Base-by-base conservation (phyloP, 2,329 filamentous ascomycete genomes). In the Arthrobotrys entomopaga region DNA sequence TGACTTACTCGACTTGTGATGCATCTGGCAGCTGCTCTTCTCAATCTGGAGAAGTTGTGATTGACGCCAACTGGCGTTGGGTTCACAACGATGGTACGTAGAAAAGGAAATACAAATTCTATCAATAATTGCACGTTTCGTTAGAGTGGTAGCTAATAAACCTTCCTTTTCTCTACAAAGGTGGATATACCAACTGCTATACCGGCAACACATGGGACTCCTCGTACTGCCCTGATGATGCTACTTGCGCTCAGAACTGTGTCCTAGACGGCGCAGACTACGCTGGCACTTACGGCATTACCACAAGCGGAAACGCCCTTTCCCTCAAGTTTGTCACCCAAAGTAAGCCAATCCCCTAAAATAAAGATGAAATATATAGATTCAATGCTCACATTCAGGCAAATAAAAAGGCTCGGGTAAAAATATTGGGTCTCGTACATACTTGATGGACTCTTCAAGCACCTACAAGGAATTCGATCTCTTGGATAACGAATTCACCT, bases 401-500 rank as follows among this genome's bases (percentile, higher is more conserved):
- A 13, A 53, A 34, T 24, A 10, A 22, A 10, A 22, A 74, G 70
- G 70, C 52, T 50, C 56, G 57, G 70, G 63, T 7, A 77, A 79
- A 19, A 84, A 83, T 6, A 79, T 79, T 29, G 76, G 76, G 77
- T 74, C 87, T 66, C 86, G 89, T 77, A 81, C 88, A 48, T 91
- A 90, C 80, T 84, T 91, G 73, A 86, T 91, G 83, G 82, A 78
- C 77, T 82, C 84, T 59, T 85, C 88, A 42, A 83, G 83, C 76
- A 86, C 85, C 75, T 91, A 91, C 81, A 83, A 90, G 82, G 85
- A 85, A 79, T 88, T 91, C 81, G 84, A 87, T 73, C 83, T 91
- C 71, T 83, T 88, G 59, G 87, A 87, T 81, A 85, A 89, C 78
- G 89, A 91, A 81, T 88, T 91, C 82, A 88, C 87, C 59, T 90